Evolutionary conservation across 2,329 filamentous ascomycete species (phyloP), one percentile per base, ranked within the genome.

Genomic region (Calcarisporium arbuscula): DNA sequence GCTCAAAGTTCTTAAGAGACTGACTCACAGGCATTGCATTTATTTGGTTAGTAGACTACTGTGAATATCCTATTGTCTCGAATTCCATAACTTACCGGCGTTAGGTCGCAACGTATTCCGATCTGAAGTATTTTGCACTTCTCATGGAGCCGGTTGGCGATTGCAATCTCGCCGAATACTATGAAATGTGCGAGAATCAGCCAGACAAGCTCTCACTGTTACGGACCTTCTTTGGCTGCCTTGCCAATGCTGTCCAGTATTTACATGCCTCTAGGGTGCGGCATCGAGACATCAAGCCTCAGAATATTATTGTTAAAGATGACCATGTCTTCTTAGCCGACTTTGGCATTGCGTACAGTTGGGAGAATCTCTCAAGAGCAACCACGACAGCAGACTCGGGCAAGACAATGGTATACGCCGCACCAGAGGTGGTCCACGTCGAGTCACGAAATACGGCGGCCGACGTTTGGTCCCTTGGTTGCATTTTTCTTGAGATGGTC

Each of bases 241-340:
- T 36, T 6, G 21, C 28, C 9, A 31, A 19, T 15, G 32, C 36
- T 15, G 11, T 39, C 11, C 19, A 30, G 28, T 36, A 40, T 15
- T 19, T 40, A 11, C 38, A 40, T 16, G 18, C 17, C 23, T 10
- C 21, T 14, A 25, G 17, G 9, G 34, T 40, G 14, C 38, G 34
- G 5, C 39, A 44, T 25, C 30, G 34, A 7, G 41, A 44, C 15
- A 44, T 44, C 18, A 44, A 44, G 36, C 41, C 41, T 5, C 33
- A 36, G 8, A 44, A 44, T 10, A 44, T 44, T 17, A 28, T 44
- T 5, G 21, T 44, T 10, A 34, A 38, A 3, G 29, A 36, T 8
- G 28, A 29, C 5, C 19, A 32, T 3, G 31, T 42, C 2, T 25
- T 38, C 3, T 15, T 44, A 2, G 32, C 41, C 9, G 41, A 44